Evolutionary conservation across 179 eudicot species (phyloP).

Genomic region (Beta corolliflora): DNA sequence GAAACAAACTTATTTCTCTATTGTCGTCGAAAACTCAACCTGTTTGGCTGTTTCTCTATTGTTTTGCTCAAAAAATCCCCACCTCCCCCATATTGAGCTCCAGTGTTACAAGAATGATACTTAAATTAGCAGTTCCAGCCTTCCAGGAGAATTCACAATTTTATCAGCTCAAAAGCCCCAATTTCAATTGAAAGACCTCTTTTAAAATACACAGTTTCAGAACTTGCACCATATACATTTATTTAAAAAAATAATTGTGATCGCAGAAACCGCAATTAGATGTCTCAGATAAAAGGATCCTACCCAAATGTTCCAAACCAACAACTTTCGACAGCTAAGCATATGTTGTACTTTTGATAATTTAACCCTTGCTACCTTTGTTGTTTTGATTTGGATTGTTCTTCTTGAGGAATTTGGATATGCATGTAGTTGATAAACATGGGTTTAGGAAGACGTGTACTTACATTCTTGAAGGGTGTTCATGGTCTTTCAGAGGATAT

Average conservation of each 20-base stretch:
- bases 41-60: background rate
- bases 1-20: background rate
- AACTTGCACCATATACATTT: background rate
- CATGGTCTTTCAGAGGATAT: background rate
- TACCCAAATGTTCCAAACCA: background rate
- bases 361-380: background rate
- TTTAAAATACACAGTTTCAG: background rate
- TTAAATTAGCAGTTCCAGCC: background rate
- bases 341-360: no score
- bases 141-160: background rate
- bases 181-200: background rate
- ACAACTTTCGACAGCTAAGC: background rate
- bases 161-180: background rate
- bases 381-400: background rate
- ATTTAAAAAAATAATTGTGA: background rate
- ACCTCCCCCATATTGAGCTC: background rate
- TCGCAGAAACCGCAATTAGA: background rate
- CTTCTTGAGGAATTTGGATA: background rate
- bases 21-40: background rate
- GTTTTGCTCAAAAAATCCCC: background rate
- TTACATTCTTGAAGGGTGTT: background rate
- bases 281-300: background rate
- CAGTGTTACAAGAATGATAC: background rate
- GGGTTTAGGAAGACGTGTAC: background rate
- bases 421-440: background rate